Evolutionary conservation across 352 stramenopile genomes (phyloP).

Genomic region (Phytophthora fragariaefolia): DNA sequence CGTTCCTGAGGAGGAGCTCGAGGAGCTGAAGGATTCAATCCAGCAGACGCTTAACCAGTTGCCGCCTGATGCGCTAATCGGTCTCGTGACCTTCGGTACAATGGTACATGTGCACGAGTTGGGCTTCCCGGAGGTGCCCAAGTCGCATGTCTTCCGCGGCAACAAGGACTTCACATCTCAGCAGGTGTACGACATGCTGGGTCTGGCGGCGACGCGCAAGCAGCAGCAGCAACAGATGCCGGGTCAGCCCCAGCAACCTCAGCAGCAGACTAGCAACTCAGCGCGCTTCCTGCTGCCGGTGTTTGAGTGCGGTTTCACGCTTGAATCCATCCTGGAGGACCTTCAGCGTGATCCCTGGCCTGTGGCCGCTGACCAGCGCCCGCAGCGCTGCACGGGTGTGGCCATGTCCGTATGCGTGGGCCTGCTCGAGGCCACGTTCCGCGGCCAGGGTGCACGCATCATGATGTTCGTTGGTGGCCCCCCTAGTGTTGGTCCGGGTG

Average conservation of each 20-base stretch:
- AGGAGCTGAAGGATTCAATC: conserved; percentile 98
- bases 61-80: conserved; percentile 97
- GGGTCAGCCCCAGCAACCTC: conserved; percentile 68
- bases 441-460: conserved; percentile 94
- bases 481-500: conserved; percentile 95
- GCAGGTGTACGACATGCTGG: conserved; percentile 97
- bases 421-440: conserved; percentile 96
- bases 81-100: conserved; percentile 99
- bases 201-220: conserved; percentile 79
- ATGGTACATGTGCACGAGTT: conserved; percentile 99
- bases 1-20: conserved; percentile 96
- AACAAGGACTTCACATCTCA: conserved; percentile 97
- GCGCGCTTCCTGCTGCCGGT: conserved; percentile 96
- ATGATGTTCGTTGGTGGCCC: conserved; percentile 99
- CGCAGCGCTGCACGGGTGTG: conserved; percentile 96
- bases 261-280: conserved; percentile 86
- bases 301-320: conserved; percentile 96
- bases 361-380: conserved; percentile 94
- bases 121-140: conserved; percentile 95
- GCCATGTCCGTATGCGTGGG: conserved; percentile 97
- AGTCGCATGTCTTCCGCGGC: conserved; percentile 98
- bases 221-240: conserved; percentile 54
- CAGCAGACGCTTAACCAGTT: conserved; percentile 98
- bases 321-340: conserved; percentile 99
- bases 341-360: conserved; percentile 98